phyloP scores from a whole-genome alignment of 176 grass and related monocot species.

The Guadua angustifolia region DNA sequence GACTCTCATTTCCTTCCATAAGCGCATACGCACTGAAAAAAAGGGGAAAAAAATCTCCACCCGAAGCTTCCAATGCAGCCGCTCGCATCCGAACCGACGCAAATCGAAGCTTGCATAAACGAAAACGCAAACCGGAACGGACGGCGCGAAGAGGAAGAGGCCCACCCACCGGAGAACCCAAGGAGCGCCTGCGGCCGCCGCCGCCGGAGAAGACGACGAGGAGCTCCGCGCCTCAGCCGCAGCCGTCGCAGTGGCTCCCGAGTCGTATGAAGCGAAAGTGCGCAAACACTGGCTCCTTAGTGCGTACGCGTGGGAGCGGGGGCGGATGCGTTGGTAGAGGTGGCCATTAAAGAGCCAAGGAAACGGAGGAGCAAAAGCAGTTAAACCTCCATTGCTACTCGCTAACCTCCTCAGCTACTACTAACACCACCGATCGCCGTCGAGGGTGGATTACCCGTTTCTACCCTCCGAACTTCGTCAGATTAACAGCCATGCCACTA shows the following conservation, averaged over 20 bases:
- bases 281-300: conserved; percentile 29
- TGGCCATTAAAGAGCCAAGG: conserved; percentile 61
- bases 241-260: background rate
- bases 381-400: conserved; percentile 49
- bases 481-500: conserved; percentile 3
- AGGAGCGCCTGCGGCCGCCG: background rate
- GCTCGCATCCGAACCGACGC: background rate
- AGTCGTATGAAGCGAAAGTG: background rate
- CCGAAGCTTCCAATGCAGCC: background rate
- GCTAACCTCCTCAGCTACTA: conserved; percentile 37
- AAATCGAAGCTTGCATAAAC: background rate
- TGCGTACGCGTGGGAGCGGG: conserved; percentile 26
- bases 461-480: background rate
- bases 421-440: conserved; percentile 24
- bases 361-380: conserved; percentile 34
- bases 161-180: conserved; percentile 45
- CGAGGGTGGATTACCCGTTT: background rate
- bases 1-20: conserved; percentile 40
- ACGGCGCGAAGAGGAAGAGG: background rate
- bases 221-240: background rate
- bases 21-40: background rate
- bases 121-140: conserved; percentile 25
- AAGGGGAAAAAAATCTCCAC: background rate
- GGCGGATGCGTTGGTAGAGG: conserved; percentile 26
- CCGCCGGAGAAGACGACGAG: background rate